Percentiles rank a stretch among this genome's conserved stretches.
phyloP scores from a whole-genome alignment of 768 basidiomycete species.

The Lentinula guzmanii region DNA sequence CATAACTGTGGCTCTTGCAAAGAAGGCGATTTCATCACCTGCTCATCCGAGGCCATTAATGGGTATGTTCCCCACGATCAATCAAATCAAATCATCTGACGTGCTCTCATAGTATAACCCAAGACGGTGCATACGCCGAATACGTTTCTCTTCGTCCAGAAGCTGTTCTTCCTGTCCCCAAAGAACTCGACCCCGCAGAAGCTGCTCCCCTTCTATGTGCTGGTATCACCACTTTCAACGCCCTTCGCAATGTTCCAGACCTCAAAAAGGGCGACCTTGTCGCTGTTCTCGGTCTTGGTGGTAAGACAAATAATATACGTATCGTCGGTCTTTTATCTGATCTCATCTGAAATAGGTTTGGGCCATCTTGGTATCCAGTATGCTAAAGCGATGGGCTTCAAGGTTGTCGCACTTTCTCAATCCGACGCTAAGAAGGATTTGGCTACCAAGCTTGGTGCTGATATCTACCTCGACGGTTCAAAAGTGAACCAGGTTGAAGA shows the following conservation, averaged over 20 bases:
- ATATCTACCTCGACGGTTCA: slow-evolving; percentile 1
- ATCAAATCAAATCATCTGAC: neutral
- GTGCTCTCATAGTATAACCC: neutral
- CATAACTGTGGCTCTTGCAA: neutral
- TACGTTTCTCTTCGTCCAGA: slow-evolving; percentile 1
- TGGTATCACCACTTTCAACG: neutral
- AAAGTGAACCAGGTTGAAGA: slow-evolving; percentile 2
- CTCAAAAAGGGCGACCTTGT: neutral
- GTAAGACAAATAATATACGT: neutral
- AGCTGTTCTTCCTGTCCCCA: neutral
- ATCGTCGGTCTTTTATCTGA: neutral
- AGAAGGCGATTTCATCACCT: neutral
- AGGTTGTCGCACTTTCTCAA: slow-evolving; percentile 3
- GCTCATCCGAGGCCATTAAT: neutral
- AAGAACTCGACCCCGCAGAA: neutral
- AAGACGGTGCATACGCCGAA: neutral
- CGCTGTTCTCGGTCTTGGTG: neutral
- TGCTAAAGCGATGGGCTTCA: slow-evolving; percentile 1
- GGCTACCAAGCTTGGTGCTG: neutral
- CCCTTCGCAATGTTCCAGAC: neutral
- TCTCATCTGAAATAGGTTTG: neutral
- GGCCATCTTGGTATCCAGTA: slow-evolving; percentile 2
- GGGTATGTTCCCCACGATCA: neutral
- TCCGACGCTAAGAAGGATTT: neutral
- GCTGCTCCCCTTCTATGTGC: slow-evolving; percentile 2